Evolutionary conservation across 2,329 filamentous ascomycete genomes (phyloP), one percentile per base, ranked within the genome.

Genomic region (Calonectria hawksworthii): DNA sequence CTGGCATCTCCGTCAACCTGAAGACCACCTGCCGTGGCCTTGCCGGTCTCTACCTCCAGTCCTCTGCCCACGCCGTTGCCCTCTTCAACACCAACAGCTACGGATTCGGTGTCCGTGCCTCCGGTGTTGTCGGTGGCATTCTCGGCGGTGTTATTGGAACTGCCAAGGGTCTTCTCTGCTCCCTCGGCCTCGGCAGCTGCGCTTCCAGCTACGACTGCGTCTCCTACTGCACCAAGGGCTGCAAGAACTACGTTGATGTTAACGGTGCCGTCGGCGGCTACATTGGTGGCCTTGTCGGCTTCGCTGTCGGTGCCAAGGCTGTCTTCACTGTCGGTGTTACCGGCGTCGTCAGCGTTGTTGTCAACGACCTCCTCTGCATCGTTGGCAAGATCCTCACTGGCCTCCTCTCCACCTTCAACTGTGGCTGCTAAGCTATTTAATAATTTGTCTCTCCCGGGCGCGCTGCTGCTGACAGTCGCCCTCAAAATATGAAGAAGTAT

Each of bases 61-160:
- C 66, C 54, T 75, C 76, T n/a, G 68, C 75, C 32, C 81, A 85
- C 34, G 84, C 84, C 32, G 82, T 84, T 34, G 75, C 81, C 21
- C 82, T 85, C 75, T 86, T 86, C 83, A 86, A 86, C 82, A 85
- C 84, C 56, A 72, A 82, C 68, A 67, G 75, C 68, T 83, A 83
- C 64, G 84, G 84, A 64, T 81, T 83, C 52, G 79, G 74, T 38
- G 79, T 82, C 47, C 56, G 78, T 59, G 70, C 79, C 30, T 76
- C 77, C 10, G 79, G 78, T 52, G 77, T 85, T 69, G 69, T 81
- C 64, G 81, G 78, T 23, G 78, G 71, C n/a, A 73, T 84, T 30
- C 65, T 75, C 67, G 74, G 74, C 52, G 80, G 81, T 7, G 67
- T 83, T 47, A 59, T 84, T 38, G 77, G 79, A 63, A 73, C 75